Conservation (phyloP, 1,284 basidiomycete genomes). For the Malassezia sp. region DNA sequence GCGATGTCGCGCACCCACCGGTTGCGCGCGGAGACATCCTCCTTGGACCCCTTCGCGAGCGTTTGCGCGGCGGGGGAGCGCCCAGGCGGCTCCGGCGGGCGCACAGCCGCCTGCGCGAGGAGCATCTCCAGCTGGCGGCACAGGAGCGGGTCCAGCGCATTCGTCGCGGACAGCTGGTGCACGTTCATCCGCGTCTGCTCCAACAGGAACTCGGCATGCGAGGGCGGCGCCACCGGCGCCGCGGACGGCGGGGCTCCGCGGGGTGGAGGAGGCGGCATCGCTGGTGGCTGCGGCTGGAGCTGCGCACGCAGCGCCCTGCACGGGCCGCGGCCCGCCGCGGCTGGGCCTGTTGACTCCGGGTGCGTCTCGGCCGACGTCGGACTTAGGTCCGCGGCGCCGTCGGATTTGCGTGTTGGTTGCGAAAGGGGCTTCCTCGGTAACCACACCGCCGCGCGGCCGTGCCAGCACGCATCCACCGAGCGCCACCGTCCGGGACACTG, state of each 20-base stretch:
- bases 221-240: neutral
- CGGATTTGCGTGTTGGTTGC: no score
- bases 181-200: constrained; percentile 12
- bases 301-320: neutral
- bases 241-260: neutral
- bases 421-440: no score
- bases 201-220: constrained; percentile 11
- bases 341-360: no score
- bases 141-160: constrained; percentile 9
- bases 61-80: neutral
- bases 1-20: constrained; percentile 23
- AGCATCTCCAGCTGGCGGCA: constrained; percentile 9
- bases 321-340: no score
- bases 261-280: neutral
- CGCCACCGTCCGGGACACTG: neutral
- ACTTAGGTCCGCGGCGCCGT: no score
- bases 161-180: constrained; percentile 3
- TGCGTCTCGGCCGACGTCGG: no score
- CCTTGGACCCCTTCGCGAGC: neutral
- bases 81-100: neutral
- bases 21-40: constrained; percentile 18
- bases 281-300: neutral
- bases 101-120: neutral
- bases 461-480: no score
- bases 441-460: no score